Percentiles rank a stretch among this genome's conserved stretches.
These are phyloP conservation scores for Penicillium pancosmium DNA, from an alignment of 495 filamentous ascomycete species.

Conservation along the genomic window DNA sequence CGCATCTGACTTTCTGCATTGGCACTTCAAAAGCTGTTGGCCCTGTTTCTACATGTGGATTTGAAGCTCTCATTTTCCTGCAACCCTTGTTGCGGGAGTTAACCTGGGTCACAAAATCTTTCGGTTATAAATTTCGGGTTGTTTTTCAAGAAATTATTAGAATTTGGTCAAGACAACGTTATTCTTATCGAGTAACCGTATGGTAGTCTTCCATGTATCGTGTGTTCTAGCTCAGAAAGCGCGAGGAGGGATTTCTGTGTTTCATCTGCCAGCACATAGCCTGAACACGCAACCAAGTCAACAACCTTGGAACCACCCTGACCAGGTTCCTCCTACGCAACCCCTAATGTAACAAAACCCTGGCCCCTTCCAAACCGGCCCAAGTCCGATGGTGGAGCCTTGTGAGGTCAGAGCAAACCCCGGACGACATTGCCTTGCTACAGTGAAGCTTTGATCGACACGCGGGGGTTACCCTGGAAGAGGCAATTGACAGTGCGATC, in stretches of 20 bases:
- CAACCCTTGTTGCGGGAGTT: background rate
- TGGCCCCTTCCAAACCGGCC: background rate
- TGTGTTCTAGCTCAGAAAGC: no score
- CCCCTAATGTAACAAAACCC: background rate
- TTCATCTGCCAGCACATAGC: no score
- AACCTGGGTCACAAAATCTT: background rate
- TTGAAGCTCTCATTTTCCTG: background rate
- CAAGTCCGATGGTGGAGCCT: conserved; percentile 10
- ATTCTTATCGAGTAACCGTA: no score
- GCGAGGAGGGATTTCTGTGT: no score
- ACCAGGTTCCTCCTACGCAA: background rate
- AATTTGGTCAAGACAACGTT: background rate
- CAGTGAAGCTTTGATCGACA: conserved; percentile 19
- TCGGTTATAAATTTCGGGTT: conserved; percentile 4
- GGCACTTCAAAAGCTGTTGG: background rate
- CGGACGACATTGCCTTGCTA: background rate
- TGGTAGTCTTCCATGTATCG: no score
- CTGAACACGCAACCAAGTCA: no score
- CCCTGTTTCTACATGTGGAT: background rate
- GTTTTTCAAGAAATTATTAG: background rate
- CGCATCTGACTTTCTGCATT: conserved; percentile 1
- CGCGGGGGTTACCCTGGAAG: conserved; percentile 6
- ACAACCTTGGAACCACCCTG: no score
- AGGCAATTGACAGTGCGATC: conserved; percentile 12
- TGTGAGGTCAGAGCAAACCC: conserved; percentile 1